Conservation (phyloP, 805 yeast species). For the Candida hungchunana region DNA sequence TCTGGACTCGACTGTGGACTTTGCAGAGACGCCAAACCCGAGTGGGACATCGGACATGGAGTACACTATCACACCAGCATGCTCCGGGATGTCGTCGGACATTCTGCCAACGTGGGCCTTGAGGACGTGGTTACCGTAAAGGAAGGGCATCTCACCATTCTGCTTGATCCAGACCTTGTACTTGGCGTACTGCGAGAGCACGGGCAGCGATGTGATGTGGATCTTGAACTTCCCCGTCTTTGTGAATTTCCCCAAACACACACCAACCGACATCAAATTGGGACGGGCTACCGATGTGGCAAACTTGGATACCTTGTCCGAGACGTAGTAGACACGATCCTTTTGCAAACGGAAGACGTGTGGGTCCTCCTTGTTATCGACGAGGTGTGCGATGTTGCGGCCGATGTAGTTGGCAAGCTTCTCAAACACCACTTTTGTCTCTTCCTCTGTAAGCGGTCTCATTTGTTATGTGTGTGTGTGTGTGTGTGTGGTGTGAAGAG, state of each 20-base stretch:
- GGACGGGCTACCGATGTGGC: slow-evolving; percentile 91
- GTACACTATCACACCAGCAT: slow-evolving; percentile 88
- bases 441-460: slow-evolving; percentile 97
- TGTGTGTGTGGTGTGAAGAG: background rate
- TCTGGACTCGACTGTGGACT: slow-evolving; percentile 84
- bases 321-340: slow-evolving; percentile 92
- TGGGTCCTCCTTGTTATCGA: slow-evolving; percentile 74
- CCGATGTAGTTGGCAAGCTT: slow-evolving; percentile 96
- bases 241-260: slow-evolving; percentile 94
- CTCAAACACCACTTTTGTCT: slow-evolving; percentile 92
- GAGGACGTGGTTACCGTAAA: slow-evolving; percentile 93
- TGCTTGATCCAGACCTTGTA: slow-evolving; percentile 94
- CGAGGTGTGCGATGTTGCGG: slow-evolving; percentile 83
- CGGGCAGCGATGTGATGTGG: slow-evolving; percentile 86
- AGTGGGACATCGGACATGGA: slow-evolving; percentile 91
- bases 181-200: slow-evolving; percentile 82
- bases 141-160: slow-evolving; percentile 97
- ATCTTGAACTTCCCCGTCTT: slow-evolving; percentile 95
- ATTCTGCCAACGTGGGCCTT: slow-evolving; percentile 96
- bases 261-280: slow-evolving; percentile 87
- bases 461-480: slow-evolving; percentile 33
- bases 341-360: slow-evolving; percentile 95
- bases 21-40: slow-evolving; percentile 94
- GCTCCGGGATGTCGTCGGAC: slow-evolving; percentile 97
- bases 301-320: slow-evolving; percentile 73